Evolutionary conservation across 192 early-diverging fungal genomes (phyloP), one percentile per base, ranked within the genome.

Genomic region (Podila clonocystis): DNA sequence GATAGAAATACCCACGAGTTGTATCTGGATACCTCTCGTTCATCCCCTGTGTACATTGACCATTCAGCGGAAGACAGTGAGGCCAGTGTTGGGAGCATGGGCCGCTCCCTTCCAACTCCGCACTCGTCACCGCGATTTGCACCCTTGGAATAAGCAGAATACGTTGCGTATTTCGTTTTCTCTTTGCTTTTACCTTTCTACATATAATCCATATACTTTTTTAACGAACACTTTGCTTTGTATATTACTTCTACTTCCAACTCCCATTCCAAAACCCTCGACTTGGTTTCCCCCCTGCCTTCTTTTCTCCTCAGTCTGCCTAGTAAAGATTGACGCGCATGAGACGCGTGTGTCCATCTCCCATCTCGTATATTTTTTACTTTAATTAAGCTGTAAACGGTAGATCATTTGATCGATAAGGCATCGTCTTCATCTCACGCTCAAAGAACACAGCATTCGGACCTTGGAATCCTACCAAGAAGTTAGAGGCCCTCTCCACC

Each of bases 41-140:
- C 52, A 55, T 55, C 52, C 52, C 52, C 52, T n/a, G 52, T 55
- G 24, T n/a, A 55, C 52, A 55, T 55, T 55, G 52, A 55, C 52
- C 52, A 55, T 55, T 55, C 52, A 22, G 52, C 58, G 13, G 69
- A 71, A 34, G 75, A 71, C 17, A 73, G 70, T 22, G 77, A 67
- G 24, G 30, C 38, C 8, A 73, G 70, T 48, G 31, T 79, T 8
- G 45, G 67, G 15, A 72, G 69, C 22, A 62, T 80, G 62, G 71
- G 67, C 15, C 77, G 77, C 2, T 80, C 77, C 12, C 58, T 80
- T 2, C 77, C 71, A 2, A 80, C 77, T 7, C 77, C 77, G 26
- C 70, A 67, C 1, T 55, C 70, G 4, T 80, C 77, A 6, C 77
- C 77, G 9, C 61, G 67, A 50, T 52, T 73, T 19, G 59, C 34